phyloP scores from a whole-genome alignment of 345 rosid species.

The Corymbia maculata region DNA sequence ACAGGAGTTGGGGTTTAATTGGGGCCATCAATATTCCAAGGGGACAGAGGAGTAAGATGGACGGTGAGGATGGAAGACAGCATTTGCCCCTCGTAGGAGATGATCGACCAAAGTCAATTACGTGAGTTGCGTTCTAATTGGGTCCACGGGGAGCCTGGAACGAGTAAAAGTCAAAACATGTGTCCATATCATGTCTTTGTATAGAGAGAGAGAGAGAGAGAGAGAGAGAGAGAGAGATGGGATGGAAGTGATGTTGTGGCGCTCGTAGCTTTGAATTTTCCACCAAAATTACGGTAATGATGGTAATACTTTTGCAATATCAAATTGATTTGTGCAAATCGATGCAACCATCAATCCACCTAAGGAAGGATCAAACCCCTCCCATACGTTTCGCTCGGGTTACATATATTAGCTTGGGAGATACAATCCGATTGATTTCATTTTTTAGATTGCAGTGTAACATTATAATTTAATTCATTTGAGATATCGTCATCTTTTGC shows the following conservation, averaged over 20 bases:
- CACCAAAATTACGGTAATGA: background rate
- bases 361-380: background rate
- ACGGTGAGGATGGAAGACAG: background rate
- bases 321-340: no score
- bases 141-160: background rate
- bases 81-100: background rate
- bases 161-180: background rate
- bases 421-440: background rate
- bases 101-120: no score
- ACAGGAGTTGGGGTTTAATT: background rate
- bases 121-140: background rate
- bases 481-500: no score
- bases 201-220: background rate
- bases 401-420: fast-evolving
- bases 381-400: background rate
- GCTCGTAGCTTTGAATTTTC: background rate
- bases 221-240: background rate
- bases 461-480: no score
- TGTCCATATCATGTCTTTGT: background rate
- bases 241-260: background rate
- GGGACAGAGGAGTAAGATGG: background rate
- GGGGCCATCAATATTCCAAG: background rate
- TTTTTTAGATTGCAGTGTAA: no score
- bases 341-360: background rate
- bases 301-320: background rate